Base-by-base conservation (phyloP, 441 rosid genomes). In the Arabidopsis lyrata region DNA sequence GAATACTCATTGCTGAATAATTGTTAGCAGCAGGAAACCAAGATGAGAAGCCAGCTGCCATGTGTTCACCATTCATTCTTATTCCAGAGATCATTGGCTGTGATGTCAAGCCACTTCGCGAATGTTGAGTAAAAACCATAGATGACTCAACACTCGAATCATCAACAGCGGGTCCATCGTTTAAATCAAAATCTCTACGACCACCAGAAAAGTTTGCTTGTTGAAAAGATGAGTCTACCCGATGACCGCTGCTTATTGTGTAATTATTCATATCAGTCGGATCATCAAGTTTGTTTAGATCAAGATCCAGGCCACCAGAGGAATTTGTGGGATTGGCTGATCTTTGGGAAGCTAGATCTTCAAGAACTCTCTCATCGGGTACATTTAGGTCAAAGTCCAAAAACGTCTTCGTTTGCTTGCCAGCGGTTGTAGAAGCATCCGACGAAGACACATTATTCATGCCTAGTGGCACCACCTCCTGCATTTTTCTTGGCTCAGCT, bases 301-400 rank as follows among this genome's bases (percentile, higher is more conserved):
- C 99, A 81, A 95, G 88, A 81, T 85, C 99, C 60, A 95, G 83
- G 18, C 93, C 92, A 8, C 93, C 91, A 38, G 86, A 77, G 16
- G 81, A 75, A 27, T 82, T 75, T 60, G 81, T 35, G 48, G 77
- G 82, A 70, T 63, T 84, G 47, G 53, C 64, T 82, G 86, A 70
- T 74, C 81, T 71, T 72, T 72, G 80, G 45, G 84, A 80, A 78
- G 86, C 80, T 72, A 86, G 55, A 75, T 95, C 99, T 79, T 92
- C 97, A 4, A 84, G 78, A 39, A 89, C 73, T 81, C 93, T 84
- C 70, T 92, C 97, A 77, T 89, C 97, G 1, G 98, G 80, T 52
- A 92, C 87, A 83, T 95, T 95, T 65, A 95, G 72, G 82, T 95
- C 99, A 78, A 95, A 72, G 66, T 92, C 98, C 72, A 95, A 66